A percentile compares a stretch with the other conserved stretches of the same genome.
Evolutionary conservation across 495 filamentous ascomycete species (phyloP).

Genomic region (Trichoderma erinaceum): DNA sequence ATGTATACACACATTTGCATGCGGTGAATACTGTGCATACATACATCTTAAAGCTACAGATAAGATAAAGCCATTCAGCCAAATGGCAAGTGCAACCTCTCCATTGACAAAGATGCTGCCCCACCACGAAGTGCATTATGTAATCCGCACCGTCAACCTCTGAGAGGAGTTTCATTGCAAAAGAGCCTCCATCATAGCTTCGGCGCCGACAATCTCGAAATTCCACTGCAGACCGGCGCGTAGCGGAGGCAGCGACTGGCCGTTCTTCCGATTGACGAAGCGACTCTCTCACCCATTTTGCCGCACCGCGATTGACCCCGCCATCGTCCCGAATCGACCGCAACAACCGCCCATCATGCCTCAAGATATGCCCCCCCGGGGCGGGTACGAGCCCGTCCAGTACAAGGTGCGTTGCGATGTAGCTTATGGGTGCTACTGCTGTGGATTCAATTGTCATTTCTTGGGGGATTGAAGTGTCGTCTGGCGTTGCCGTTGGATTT

Average conservation of each 20-base stretch:
- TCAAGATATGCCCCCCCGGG: constrained; percentile 87
- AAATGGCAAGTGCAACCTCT: not conserved
- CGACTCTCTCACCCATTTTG: not conserved
- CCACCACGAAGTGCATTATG: not conserved
- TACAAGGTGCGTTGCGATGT: constrained; percentile 66
- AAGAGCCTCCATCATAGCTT: constrained; percentile 8
- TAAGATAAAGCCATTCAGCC: not conserved
- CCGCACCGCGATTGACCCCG: not conserved
- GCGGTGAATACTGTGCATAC: too few relatives aligned
- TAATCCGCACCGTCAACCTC: constrained; percentile 8
- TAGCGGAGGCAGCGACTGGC: not conserved
- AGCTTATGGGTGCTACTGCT: not conserved
- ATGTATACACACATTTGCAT: too few relatives aligned
- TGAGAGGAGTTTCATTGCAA: not conserved
- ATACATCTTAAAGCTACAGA: not conserved
- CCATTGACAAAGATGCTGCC: not conserved
- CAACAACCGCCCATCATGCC: constrained; percentile 47
- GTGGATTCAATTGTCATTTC: constrained; percentile 9
- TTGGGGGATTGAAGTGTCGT: not conserved
- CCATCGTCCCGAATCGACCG: constrained; percentile 12
- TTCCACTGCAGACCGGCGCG: not conserved
- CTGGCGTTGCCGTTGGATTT: too few relatives aligned
- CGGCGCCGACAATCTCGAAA: not conserved
- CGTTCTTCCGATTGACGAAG: not conserved
- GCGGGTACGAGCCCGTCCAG: constrained; percentile 92